Base-by-base conservation (phyloP, 2,329 filamentous ascomycete genomes). In the Fusarium torreyae region DNA sequence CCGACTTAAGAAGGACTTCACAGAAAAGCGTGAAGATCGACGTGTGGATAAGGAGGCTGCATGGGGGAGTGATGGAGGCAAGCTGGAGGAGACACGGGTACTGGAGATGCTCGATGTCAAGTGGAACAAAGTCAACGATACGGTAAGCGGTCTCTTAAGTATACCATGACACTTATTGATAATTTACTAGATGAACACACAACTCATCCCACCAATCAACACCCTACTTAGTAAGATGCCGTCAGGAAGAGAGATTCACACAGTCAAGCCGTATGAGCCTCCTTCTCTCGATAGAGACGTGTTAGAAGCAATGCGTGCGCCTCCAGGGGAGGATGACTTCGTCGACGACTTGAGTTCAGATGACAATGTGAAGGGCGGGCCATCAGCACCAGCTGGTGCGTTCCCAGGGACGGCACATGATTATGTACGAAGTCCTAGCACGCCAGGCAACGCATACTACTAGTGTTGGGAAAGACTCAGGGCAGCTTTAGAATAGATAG, bases 51-150 rank as follows among this genome's bases (percentile, higher is more conserved):
- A 89, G 76, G 91, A 89, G 45, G 81, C 83, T 2, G 83, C 83
- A 28, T 96, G 93, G 93, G 94, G 94, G 0, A 84, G 90, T 45
- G 94, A 98, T 80, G 95, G 91, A 0, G 95, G 96, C 2, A 91
- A 88, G 73, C 81, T 93, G 18, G 96, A 98, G 78, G 96, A 99
- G 80, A 89, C 86, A 3, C 86, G 94, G 57, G 91, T 98, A 4
- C 85, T 98, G 52, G 92, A 96, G 73, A 93, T 96, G 89, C 82
- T 99, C 34, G 88, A 97, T 73, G 86, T 85, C 38, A 98, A 97
- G 78, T 98, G 96, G 95, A 89, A 88, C 66, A 96, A 94, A 81
- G 89, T 94, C 80, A 99, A 99, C 76, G 94, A 98, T 79, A 97
- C 93, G 18, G 93, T 97, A 81, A 82, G 88, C 68, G 7, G 4